Evolutionary conservation across 495 filamentous ascomycete genomes (phyloP).

Genomic region (Penicillium ucsense): DNA sequence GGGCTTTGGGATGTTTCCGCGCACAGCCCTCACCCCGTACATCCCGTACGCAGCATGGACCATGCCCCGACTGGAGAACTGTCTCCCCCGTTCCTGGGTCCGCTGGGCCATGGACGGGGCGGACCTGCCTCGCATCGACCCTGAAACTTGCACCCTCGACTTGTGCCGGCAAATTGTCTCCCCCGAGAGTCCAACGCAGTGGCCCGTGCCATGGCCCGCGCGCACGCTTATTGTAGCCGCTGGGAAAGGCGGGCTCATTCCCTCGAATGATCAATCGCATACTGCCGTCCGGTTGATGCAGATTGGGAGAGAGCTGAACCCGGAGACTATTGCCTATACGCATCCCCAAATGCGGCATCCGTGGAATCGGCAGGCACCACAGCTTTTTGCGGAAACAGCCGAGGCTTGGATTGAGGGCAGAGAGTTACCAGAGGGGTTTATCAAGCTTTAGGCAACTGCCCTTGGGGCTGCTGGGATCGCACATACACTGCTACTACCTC

Average conservation of each 20-base stretch:
- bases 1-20: not conserved
- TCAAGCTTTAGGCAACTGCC: no score
- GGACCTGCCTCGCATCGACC: not conserved
- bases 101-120: constrained; percentile 9
- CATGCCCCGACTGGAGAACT: constrained; percentile 3
- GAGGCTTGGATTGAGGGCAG: constrained; percentile 3
- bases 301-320: not conserved
- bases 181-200: not conserved
- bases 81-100: not conserved
- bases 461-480: no score
- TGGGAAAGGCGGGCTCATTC: not conserved
- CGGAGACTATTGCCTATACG: constrained; percentile 1
- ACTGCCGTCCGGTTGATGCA: not conserved
- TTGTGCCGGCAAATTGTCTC: not conserved
- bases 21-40: not conserved
- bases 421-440: not conserved
- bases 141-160: not conserved
- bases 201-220: not conserved
- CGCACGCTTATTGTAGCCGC: not conserved
- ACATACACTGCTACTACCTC: no score
- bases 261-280: not conserved
- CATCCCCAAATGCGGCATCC: constrained; percentile 9
- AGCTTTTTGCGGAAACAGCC: constrained; percentile 6
- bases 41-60: not conserved
- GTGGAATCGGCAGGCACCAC: constrained; percentile 7